Percentiles rank a stretch among this genome's conserved stretches.
These are phyloP conservation scores for Entonaema liquescens DNA, from an alignment of 495 filamentous ascomycete species.

Conservation along the genomic window DNA sequence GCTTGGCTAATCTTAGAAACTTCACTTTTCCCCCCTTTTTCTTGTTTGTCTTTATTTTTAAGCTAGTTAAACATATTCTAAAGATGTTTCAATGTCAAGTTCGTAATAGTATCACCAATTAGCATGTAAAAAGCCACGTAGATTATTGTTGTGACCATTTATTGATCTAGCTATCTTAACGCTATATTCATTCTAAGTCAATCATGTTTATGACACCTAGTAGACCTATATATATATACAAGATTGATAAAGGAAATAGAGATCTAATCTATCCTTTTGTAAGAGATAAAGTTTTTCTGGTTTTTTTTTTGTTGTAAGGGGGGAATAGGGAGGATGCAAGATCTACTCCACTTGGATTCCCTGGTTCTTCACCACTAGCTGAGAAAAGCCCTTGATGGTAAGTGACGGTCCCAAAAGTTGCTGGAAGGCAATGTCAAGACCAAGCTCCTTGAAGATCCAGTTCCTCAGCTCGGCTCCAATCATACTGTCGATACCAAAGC, in stretches of 20 bases:
- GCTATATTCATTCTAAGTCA: background rate
- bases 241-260: background rate
- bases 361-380: background rate
- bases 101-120: background rate
- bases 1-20: no score
- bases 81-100: no score
- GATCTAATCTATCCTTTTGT: background rate
- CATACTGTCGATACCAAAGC: slow-evolving; percentile 54
- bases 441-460: slow-evolving; percentile 57
- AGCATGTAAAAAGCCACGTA: background rate
- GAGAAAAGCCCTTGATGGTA: slow-evolving; percentile 5
- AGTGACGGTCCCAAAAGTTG: slow-evolving; percentile 42
- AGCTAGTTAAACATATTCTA: background rate
- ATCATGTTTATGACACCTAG: background rate
- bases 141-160: background rate
- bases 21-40: no score
- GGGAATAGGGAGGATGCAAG: background rate
- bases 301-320: background rate
- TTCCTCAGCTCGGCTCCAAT: slow-evolving; percentile 54
- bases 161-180: background rate
- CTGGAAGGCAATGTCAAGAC: slow-evolving; percentile 53
- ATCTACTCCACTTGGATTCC: background rate
- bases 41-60: background rate
- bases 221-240: background rate
- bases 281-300: background rate